A percentile compares a stretch with the other conserved stretches of the same genome.
Evolutionary conservation across 306 rosid genomes (phyloP).

Genomic region (Hippophae rhamnoides): DNA sequence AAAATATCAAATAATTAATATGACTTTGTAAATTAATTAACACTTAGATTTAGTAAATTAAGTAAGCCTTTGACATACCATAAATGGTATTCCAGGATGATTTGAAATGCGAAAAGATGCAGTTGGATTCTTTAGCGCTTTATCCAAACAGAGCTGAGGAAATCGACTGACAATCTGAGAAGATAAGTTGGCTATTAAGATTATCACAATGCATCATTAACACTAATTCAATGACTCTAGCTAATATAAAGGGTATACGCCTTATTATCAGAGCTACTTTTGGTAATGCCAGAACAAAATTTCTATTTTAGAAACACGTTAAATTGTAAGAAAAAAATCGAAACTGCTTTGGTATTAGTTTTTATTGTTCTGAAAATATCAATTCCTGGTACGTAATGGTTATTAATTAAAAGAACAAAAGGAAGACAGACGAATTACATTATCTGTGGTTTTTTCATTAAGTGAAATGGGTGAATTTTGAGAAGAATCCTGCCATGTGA

Average conservation of each 20-base stretch:
- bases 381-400: too few species aligned
- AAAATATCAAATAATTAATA: background rate
- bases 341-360: too few species aligned
- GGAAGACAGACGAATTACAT: too few species aligned
- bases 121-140: conserved; percentile 12
- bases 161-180: conserved; percentile 23
- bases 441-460: too few species aligned
- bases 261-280: too few species aligned
- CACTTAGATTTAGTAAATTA: background rate
- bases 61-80: conserved; percentile 9
- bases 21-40: background rate
- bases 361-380: too few species aligned
- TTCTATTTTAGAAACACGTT: too few species aligned
- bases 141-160: conserved; percentile 33
- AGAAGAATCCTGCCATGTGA: too few species aligned
- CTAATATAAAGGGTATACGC: background rate
- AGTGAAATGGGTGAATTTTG: too few species aligned
- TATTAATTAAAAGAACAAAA: too few species aligned
- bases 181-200: background rate
- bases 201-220: background rate
- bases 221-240: background rate
- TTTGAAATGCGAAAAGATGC: conserved; percentile 1
- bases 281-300: too few species aligned
- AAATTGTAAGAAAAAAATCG: too few species aligned
- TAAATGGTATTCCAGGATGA: conserved; percentile 7